A percentile compares a stretch with the other conserved stretches of the same genome.
Evolutionary conservation across 441 rosid species (phyloP).

Genomic region (Erysimum pusillum): DNA sequence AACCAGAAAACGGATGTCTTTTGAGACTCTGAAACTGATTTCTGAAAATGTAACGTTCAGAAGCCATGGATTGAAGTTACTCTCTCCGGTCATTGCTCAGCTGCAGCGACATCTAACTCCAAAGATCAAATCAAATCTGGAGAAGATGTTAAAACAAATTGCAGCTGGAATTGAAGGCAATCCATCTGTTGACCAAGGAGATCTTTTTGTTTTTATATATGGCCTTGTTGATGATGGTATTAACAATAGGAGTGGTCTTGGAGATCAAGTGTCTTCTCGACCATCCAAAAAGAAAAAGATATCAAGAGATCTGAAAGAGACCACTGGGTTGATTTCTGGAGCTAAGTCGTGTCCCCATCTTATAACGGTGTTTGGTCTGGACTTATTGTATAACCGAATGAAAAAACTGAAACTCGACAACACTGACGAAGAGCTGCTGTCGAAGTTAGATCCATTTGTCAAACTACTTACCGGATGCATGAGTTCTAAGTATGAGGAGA

Average conservation of each 20-base stretch:
- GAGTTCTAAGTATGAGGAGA: slow-evolving; percentile 88
- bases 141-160: slow-evolving; percentile 76
- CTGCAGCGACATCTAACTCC: slow-evolving; percentile 76
- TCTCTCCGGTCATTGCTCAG: slow-evolving; percentile 69
- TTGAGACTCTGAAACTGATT: slow-evolving; percentile 81
- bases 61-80: slow-evolving; percentile 73
- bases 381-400: slow-evolving; percentile 63
- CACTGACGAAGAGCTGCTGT: slow-evolving; percentile 56
- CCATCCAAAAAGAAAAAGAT: slow-evolving; percentile 40
- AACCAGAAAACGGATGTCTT: slow-evolving; percentile 77
- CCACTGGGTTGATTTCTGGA: slow-evolving; percentile 49
- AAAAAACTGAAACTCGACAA: slow-evolving; percentile 63
- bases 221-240: slow-evolving; percentile 71
- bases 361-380: slow-evolving; percentile 83
- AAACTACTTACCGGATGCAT: slow-evolving; percentile 72
- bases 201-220: slow-evolving; percentile 75
- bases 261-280: slow-evolving; percentile 45
- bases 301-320: slow-evolving; percentile 49
- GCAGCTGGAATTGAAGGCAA: slow-evolving; percentile 88
- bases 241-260: slow-evolving; percentile 58
- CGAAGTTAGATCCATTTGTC: slow-evolving; percentile 93
- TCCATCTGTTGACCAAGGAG: slow-evolving; percentile 84
- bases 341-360: slow-evolving; percentile 70
- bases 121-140: slow-evolving; percentile 74
- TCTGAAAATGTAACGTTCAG: slow-evolving; percentile 78